A percentile compares a stretch with the other conserved stretches of the same genome.
phyloP scores from a whole-genome alignment of 495 filamentous ascomycete species.

The Penicillium lagena region DNA sequence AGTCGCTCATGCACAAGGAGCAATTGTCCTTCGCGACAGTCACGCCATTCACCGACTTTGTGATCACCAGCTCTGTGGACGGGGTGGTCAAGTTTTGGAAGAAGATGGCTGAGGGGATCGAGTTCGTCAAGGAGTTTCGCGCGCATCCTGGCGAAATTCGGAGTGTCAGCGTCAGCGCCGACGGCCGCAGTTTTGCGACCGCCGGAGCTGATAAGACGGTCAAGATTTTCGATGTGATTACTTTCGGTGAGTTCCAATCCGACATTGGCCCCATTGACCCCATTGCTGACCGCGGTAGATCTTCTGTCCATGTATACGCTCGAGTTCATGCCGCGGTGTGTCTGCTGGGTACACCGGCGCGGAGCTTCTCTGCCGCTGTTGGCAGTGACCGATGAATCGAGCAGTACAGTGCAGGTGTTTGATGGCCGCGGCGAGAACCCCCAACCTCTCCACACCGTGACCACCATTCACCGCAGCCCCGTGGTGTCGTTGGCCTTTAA shows the following conservation, averaged over 20 bases:
- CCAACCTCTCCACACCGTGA: conserved; percentile 66
- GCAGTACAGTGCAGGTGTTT: conserved; percentile 68
- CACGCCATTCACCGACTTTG: conserved; percentile 84
- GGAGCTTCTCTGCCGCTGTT: conserved; percentile 83
- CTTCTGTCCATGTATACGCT: conserved; percentile 73
- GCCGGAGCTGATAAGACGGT: conserved; percentile 80
- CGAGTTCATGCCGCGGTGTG: conserved; percentile 64
- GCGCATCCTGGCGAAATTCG: conserved; percentile 83
- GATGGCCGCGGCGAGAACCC: conserved; percentile 82
- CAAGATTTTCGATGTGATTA: conserved; percentile 94
- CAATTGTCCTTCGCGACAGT: conserved; percentile 80
- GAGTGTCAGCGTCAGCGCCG: conserved; percentile 73
- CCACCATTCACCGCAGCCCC: conserved; percentile 66
- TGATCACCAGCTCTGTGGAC: conserved; percentile 88
- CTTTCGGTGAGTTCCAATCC: conserved; percentile 54
- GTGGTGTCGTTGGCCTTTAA: conserved; percentile 87
- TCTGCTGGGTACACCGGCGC: conserved; percentile 90
- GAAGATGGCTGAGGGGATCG: conserved; percentile 81
- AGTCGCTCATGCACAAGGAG: conserved; percentile 97
- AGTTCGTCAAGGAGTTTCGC: conserved; percentile 97
- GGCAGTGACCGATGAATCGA: conserved; percentile 78
- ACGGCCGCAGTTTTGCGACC: conserved; percentile 92
- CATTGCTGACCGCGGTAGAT: conserved; percentile 44
- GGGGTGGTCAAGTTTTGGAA: conserved; percentile 99
- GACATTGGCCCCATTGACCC: not conserved